Base-by-base conservation (phyloP, 139 green algal genomes). In the Bryopsis sp. region DNA sequence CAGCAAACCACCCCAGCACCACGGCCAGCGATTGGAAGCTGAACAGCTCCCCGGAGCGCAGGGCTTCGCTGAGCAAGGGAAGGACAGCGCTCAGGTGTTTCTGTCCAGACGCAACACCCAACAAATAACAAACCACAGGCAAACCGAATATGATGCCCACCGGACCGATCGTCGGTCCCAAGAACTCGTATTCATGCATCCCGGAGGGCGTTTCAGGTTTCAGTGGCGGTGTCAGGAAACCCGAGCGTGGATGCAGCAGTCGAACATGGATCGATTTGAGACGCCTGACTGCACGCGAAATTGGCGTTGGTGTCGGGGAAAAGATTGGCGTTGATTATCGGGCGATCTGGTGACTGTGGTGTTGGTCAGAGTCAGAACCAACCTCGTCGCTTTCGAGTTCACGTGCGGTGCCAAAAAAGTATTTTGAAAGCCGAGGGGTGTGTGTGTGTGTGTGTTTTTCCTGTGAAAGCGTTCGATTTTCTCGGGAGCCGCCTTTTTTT, bases 111-210 rank as follows among this genome's bases (percentile, higher is more conserved):
- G 35, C 48, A 64, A 74, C 76, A 0, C 82, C 72, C 1, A 89
- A 70, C 6, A 29, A 67, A 54, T 89, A 90, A 69, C 72, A 81
- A 2, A 90, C 81, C 0, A 46, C 28, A 2, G 85, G 85, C 11
- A 90, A 74, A 39, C 75, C 79, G 1, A 84, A 32, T 31, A 89
- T 70, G 61, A 90, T 86, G 36, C 39, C 73, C 15, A 84, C 8
- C 28, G 85, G 83, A 6, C 85, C 85, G 2, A 89, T n/a, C 8
- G 69, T 69, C 1, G 85, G 85, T n/a, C 85, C 85, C 28, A 82
- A 77, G 62, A 90, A 90, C 39, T 90, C 83, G 72, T 76, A 89
- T 28, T 81, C 62, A 6, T 67, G 43, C n/a, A n/a, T n/a, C n/a
- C n/a, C n/a, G n/a, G n/a, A n/a, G n/a, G n/a, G n/a, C n/a, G n/a